A percentile compares a stretch with the other conserved stretches of the same genome.
phyloP scores from a whole-genome alignment of 148 eudicot genomes.

The Pharnaceum exiguum region DNA sequence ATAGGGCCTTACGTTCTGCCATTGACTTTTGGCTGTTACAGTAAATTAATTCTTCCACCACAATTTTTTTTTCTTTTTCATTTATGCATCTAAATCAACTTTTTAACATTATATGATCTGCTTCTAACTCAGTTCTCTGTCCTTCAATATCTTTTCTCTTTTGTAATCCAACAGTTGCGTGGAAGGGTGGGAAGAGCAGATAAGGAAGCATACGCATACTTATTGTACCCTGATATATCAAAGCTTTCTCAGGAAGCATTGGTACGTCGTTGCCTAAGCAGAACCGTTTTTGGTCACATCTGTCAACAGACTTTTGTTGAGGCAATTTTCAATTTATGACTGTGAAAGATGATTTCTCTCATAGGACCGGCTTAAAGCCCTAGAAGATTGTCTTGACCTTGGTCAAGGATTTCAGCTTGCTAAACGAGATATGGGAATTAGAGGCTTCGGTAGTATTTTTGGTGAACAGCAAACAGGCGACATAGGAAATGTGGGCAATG shows the following conservation, averaged over 20 bases:
- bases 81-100: no score
- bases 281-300: neutral
- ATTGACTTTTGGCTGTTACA: no score
- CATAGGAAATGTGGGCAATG: constrained; percentile 93
- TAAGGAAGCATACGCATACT: constrained; percentile 93
- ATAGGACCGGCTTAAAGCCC: constrained; percentile 92
- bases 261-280: constrained; percentile 34
- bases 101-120: no score
- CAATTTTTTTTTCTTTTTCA: no score
- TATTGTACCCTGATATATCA: constrained; percentile 86
- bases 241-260: constrained; percentile 81
- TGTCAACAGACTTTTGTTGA: neutral
- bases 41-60: no score
- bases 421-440: constrained; percentile 94
- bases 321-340: no score
- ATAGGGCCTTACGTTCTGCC: no score
- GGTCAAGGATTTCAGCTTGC: constrained; percentile 99
- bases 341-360: constrained; percentile 9
- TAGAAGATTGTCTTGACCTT: constrained; percentile 91
- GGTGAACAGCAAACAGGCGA: constrained; percentile 99
- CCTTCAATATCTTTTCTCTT: neutral
- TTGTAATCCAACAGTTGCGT: constrained; percentile 47
- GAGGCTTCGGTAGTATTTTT: constrained; percentile 98
- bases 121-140: constrained; percentile 7
- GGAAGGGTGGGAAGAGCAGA: constrained; percentile 97